Evolutionary conservation across 805 yeast genomes (phyloP), one percentile per base, ranked within the genome.

Genomic region (Maudiozyma serrabonitensis): DNA sequence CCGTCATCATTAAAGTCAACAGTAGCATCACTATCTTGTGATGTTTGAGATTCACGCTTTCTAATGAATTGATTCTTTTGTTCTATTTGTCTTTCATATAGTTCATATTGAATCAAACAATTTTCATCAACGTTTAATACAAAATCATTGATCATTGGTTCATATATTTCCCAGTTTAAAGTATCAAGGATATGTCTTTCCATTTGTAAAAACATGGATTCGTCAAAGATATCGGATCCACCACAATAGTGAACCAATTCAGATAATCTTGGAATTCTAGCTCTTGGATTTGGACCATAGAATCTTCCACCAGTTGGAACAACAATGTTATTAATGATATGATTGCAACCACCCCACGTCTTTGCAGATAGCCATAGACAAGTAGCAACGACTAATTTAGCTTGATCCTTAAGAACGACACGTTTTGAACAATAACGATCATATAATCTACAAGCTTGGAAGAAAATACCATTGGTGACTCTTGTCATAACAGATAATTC

Each of bases 361-460:
- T 91, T 91, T 25, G 96, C 82, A 2, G 96, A 87, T 32, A 91
- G 76, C 97, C 98, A 91, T 35, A 91, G 70, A 52, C 96, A 87
- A 4, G 96, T 87, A 52, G 95, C 85, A 32, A 95, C 88, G 11
- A 91, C 91, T 48, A 91, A 74, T 67, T 90, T 96, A 53, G 87
- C 82, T 68, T 90, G 98, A 50, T 86, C 90, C 56, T 82, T 79
- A 54, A 85, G 75, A 0, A 90, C 93, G 7, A 89, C 80, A 57
- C 98, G 75, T 58, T 82, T 84, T 47, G 95, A 84, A 63, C 95
- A 86, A 69, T 91, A 91, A 53, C 97, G 78, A 66, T 91, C 99
- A 53, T 91, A 85, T 47, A 90, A 74, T 57, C 83, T 81, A 39
- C 83, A 80, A 0, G 84, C 81, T 62, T 80, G 72, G 79, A 80